These are phyloP conservation scores for Venturia asperata DNA, from an alignment of 2,329 filamentous ascomycete species.

Conservation along the genomic window DNA sequence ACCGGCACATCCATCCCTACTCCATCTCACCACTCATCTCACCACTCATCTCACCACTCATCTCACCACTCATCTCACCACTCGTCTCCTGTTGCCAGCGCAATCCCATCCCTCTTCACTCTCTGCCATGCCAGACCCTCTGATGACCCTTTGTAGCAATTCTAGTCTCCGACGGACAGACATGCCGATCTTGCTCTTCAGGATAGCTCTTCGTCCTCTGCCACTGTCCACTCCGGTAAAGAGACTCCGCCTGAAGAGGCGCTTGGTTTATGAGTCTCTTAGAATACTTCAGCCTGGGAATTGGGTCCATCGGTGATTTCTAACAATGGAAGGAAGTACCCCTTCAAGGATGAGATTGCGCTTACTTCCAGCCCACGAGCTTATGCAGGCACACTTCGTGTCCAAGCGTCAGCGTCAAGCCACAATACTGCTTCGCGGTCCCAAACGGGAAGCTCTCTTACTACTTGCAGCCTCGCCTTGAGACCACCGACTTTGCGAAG, in stretches of 20 bases:
- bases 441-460: conserved; percentile 6
- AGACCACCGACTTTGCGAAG: conserved; percentile 1
- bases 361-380: neutral
- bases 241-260: neutral
- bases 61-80: neutral
- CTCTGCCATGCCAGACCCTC: neutral
- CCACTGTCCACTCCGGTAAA: neutral
- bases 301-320: neutral
- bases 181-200: neutral
- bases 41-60: neutral
- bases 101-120: neutral
- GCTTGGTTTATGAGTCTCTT: neutral
- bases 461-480: conserved; percentile 9
- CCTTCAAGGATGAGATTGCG: neutral
- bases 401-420: conserved; percentile 3
- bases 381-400: conserved; percentile 14
- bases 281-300: neutral
- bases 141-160: neutral
- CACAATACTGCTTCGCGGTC: conserved; percentile 9
- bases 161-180: neutral
- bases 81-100: neutral
- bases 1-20: neutral
- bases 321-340: too few relatives aligned
- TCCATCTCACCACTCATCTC: neutral
- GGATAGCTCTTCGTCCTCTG: neutral